These are phyloP conservation scores for Guillardia theta DNA, from an alignment of 78 protist species.

Conservation along the genomic window DNA sequence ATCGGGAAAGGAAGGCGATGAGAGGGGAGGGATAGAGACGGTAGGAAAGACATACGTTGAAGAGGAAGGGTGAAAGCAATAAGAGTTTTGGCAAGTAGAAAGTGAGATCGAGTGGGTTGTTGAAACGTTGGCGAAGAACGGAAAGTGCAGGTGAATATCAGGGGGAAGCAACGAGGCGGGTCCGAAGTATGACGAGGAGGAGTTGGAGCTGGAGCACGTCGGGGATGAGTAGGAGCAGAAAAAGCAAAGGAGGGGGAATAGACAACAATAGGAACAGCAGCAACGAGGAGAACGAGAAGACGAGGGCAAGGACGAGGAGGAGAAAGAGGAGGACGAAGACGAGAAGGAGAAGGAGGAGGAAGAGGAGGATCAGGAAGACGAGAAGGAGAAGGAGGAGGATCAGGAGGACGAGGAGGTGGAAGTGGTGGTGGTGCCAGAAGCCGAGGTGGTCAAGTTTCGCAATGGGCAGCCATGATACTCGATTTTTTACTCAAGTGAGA, in stretches of 20 bases:
- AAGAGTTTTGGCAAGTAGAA: not conserved
- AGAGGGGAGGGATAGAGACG: too few relatives aligned
- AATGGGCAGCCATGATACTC: too few relatives aligned
- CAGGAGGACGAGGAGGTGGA: not conserved
- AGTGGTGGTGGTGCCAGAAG: not conserved
- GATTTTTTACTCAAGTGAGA: too few relatives aligned
- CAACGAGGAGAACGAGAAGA: not conserved
- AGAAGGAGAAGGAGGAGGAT: not conserved
- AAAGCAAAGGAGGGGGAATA: not conserved
- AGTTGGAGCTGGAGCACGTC: not conserved
- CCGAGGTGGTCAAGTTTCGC: too few relatives aligned
- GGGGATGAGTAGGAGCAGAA: not conserved
- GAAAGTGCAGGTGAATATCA: too few relatives aligned
- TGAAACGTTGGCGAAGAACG: too few relatives aligned
- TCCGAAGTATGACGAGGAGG: not conserved
- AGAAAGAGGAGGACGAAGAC: not conserved
- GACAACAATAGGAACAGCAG: not conserved
- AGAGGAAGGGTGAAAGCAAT: too few relatives aligned
- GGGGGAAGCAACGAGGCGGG: too few relatives aligned
- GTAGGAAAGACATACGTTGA: too few relatives aligned
- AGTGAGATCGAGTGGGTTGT: not conserved
- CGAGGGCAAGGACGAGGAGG: not conserved
- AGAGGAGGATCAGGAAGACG: not conserved
- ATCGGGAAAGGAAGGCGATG: too few relatives aligned
- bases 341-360: not conserved